Conservation (phyloP, 805 yeast genomes). For the Priceomyces fermenticarens region DNA sequence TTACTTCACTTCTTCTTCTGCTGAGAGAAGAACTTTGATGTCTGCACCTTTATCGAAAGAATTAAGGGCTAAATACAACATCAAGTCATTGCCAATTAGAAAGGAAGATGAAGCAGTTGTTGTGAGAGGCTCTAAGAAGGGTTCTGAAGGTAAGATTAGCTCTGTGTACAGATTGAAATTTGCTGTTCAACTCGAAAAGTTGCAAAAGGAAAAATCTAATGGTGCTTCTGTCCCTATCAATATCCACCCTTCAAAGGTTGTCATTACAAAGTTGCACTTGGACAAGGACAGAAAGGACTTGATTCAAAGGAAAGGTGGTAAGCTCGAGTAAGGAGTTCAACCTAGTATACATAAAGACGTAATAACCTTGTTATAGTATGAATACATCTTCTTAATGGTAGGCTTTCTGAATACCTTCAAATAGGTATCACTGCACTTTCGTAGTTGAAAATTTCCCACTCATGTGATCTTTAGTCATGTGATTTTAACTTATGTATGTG, state of each 20-base stretch:
- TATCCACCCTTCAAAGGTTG: constrained; percentile 98
- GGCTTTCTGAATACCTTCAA: neutral
- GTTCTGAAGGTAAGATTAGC: constrained; percentile 97
- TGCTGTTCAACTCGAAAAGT: constrained; percentile 94
- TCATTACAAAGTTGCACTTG: constrained; percentile 96
- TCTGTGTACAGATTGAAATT: constrained; percentile 99
- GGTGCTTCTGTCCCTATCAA: constrained; percentile 97
- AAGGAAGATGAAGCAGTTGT: constrained; percentile 93
- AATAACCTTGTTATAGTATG: constrained; percentile 12
- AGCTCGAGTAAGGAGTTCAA: constrained; percentile 65
- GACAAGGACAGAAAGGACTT: constrained; percentile 99
- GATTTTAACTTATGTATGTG: neutral
- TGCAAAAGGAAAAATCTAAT: constrained; percentile 95
- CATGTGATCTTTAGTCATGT: neutral
- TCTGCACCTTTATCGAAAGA: constrained; percentile 99
- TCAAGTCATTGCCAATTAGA: constrained; percentile 96
- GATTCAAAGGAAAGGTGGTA: constrained; percentile 97
- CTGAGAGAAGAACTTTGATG: constrained; percentile 89
- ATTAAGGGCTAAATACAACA: constrained; percentile 95
- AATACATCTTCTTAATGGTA: constrained; percentile 14
- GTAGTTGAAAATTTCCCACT: neutral
- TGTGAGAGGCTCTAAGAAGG: constrained; percentile 99
- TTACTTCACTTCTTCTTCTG: constrained; percentile 97
- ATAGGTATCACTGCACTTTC: neutral
- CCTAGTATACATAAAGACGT: constrained; percentile 10